Conservation (phyloP, 306 rosid species). For the Rosa rugosa region DNA sequence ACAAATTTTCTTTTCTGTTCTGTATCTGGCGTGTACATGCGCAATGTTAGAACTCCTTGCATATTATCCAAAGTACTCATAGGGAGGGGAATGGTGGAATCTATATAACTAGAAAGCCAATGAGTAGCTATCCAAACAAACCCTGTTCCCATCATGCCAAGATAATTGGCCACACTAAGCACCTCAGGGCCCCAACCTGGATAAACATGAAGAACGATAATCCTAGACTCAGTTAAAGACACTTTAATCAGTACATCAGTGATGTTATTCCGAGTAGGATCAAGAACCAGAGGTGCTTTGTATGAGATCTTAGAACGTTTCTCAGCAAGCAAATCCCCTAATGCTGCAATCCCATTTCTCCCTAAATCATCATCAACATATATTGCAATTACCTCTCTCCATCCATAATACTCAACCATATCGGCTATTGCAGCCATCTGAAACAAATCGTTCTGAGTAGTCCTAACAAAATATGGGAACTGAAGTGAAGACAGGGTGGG, state of each 20-base stretch:
- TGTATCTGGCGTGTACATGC: constrained; percentile 68
- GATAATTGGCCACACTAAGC: constrained; percentile 57
- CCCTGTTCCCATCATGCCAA: constrained; percentile 84
- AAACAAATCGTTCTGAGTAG: constrained; percentile 64
- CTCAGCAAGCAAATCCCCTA: constrained; percentile 77
- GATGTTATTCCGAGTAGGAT: constrained; percentile 50
- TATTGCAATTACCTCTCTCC: constrained; percentile 89
- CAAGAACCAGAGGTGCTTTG: constrained; percentile 66
- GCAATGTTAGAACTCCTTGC: constrained; percentile 77
- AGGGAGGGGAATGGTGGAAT: constrained; percentile 48
- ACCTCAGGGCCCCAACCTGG: constrained; percentile 44
- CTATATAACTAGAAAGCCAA: constrained; percentile 68
- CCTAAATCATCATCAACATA: constrained; percentile 86
- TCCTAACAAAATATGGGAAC: constrained; percentile 85
- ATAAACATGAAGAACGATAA: constrained; percentile 65
- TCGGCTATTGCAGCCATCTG: constrained; percentile 92
- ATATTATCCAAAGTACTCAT: constrained; percentile 45
- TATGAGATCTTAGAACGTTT: constrained; percentile 76
- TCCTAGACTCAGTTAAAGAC: constrained; percentile 76
- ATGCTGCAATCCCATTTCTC: constrained; percentile 74
- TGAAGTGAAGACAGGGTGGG: constrained; percentile 87
- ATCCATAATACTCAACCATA: constrained; percentile 56
- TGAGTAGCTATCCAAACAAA: constrained; percentile 87
- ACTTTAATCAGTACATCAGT: constrained; percentile 72
- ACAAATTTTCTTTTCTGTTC: constrained; percentile 58